Base-by-base conservation (phyloP, 495 filamentous ascomycete genomes). In the Penicillium cinerascens region DNA sequence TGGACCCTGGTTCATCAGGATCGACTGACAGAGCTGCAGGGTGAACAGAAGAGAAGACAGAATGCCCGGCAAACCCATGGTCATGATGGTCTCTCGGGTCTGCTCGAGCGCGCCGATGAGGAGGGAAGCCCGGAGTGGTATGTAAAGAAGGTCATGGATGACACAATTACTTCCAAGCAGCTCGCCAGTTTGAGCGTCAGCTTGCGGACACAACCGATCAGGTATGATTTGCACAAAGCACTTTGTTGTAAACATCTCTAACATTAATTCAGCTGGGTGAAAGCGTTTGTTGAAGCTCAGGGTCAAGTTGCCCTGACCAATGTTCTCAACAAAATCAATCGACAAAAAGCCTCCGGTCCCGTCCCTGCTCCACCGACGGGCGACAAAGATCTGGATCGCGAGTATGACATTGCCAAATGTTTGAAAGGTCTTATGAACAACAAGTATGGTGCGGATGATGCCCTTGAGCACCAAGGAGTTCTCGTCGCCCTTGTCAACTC, bases 61-160 rank as follows among this genome's bases (percentile, higher is more conserved):
- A 86, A 85, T 52, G 83, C 87, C 20, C 82, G 84, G 49, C 75
- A 78, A 40, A 86, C 82, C 0, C 77, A 84, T 55, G 75, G 80
- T 6, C 71, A 78, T 50, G 81, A 87, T 54, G 84, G 82, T 20
- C 77, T 84, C 45, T 83, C 83, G 39, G 76, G 78, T 13, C 76
- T 91, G 40, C 74, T 91, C 26, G 79, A 81, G 42, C 79, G 85
- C 47, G 89, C 89, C 5, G 90, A 95, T 62, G 92, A 97, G 61
- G 93, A 97, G 65, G 95, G 90, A 18, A 95, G 87, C 49, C 93
- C 93, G 2, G 95, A 98, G 72, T 98, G 92, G 92, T 98, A 93
- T 74, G 95, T 98, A 17, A 87, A 86, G 64, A 95, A 89, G 70
- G 89, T 98, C 33, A 89, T 97, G 90, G 91, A 96, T 56, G 93